Conservation (phyloP, 148 eudicot species). For the Linanthus parryae region DNA sequence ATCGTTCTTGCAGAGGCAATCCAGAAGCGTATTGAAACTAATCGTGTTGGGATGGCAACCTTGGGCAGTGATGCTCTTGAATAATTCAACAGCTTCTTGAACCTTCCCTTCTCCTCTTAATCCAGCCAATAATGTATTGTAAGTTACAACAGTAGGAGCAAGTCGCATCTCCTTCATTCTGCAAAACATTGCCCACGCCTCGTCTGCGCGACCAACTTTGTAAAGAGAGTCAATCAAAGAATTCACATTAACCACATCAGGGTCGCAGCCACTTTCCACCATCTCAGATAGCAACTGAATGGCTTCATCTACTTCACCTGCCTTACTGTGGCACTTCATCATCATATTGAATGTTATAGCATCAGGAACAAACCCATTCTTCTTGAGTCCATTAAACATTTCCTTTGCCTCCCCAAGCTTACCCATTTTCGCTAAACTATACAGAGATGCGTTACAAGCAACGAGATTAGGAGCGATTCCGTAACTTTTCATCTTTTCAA, state of each 20-base stretch:
- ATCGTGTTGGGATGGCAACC: slow-evolving; percentile 74
- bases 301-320: slow-evolving; percentile 77
- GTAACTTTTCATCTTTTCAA: slow-evolving; percentile 65
- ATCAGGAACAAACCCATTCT: slow-evolving; percentile 76
- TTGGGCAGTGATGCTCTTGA: slow-evolving; percentile 42
- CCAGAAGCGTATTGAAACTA: slow-evolving; percentile 74
- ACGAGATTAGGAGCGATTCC: slow-evolving; percentile 75
- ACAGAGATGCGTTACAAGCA: slow-evolving; percentile 85
- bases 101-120: slow-evolving; percentile 76
- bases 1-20: slow-evolving; percentile 84
- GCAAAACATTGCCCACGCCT: slow-evolving; percentile 78
- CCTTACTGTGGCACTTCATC: slow-evolving; percentile 88
- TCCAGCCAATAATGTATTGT: slow-evolving; percentile 83
- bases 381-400: slow-evolving; percentile 55
- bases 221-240: slow-evolving; percentile 81
- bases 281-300: slow-evolving; percentile 55
- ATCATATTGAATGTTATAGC: slow-evolving; percentile 89
- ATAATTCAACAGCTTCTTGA: slow-evolving; percentile 55
- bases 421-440: slow-evolving; percentile 72
- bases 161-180: slow-evolving; percentile 62
- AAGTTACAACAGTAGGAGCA: slow-evolving; percentile 83
- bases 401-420: slow-evolving; percentile 68
- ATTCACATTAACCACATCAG: slow-evolving; percentile 74
- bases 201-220: slow-evolving; percentile 68
- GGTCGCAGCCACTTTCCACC: slow-evolving; percentile 58